phyloP scores from a whole-genome alignment of 2,329 filamentous ascomycete species.

The Zasmidium angulare region DNA sequence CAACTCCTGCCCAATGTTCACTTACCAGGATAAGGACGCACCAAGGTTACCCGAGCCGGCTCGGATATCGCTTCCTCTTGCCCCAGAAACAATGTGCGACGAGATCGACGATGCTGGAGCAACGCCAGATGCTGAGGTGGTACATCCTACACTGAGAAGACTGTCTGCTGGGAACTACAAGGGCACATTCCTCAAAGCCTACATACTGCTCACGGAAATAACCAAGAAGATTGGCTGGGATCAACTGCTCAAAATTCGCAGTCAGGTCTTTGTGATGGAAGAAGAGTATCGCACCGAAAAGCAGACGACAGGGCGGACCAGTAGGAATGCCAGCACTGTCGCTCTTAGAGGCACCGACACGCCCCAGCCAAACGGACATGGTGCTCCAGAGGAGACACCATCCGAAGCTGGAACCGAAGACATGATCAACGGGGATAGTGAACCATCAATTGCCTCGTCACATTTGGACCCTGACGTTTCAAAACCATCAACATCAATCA shows the following conservation, averaged over 20 bases:
- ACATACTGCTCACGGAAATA: slow-evolving; percentile 91
- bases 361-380: slow-evolving; percentile 46
- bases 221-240: slow-evolving; percentile 98
- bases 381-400: slow-evolving; percentile 37
- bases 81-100: slow-evolving; percentile 86
- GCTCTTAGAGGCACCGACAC: slow-evolving; percentile 70
- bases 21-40: slow-evolving; percentile 96
- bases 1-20: slow-evolving; percentile 99
- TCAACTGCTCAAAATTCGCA: slow-evolving; percentile 87
- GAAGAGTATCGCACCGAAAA: slow-evolving; percentile 94
- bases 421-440: slow-evolving; percentile 28
- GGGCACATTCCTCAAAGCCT: slow-evolving; percentile 93
- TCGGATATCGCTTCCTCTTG: slow-evolving; percentile 80
- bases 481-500: slow-evolving; percentile 36
- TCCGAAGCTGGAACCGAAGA: slow-evolving; percentile 37
- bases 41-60: slow-evolving; percentile 91
- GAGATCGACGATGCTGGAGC: slow-evolving; percentile 90
- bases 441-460: slow-evolving; percentile 29
- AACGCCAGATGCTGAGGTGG: slow-evolving; percentile 75
- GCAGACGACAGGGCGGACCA: slow-evolving; percentile 54
- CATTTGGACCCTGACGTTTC: slow-evolving; percentile 36
- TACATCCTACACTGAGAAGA: slow-evolving; percentile 82
- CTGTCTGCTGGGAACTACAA: slow-evolving; percentile 87
- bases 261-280: slow-evolving; percentile 99
- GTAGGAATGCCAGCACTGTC: slow-evolving; percentile 76